A percentile compares a stretch with the other conserved stretches of the same genome.
These are phyloP conservation scores for Beauveria caledonica DNA, from an alignment of 2,329 filamentous ascomycete genomes.

Conservation along the genomic window DNA sequence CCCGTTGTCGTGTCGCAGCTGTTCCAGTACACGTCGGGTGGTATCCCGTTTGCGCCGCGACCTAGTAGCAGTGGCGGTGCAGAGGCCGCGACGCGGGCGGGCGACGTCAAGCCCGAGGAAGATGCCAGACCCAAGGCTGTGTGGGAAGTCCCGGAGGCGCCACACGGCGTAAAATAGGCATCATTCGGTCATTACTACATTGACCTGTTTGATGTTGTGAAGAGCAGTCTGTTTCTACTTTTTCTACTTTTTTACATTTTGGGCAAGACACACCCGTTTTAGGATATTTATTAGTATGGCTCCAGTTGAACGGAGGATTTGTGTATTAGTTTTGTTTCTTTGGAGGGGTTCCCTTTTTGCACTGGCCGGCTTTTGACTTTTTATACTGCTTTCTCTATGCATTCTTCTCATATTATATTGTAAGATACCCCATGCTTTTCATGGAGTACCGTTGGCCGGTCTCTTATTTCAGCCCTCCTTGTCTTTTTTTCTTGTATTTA, in stretches of 20 bases:
- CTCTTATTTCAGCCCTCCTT: not conserved
- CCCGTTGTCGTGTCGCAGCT: constrained; percentile 15
- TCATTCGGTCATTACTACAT: not conserved
- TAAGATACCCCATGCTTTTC: constrained; percentile 19
- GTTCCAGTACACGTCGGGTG: constrained; percentile 33
- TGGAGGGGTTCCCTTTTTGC: not conserved
- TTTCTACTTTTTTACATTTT: not conserved
- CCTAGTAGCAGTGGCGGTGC: constrained; percentile 1
- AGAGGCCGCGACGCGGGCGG: not conserved
- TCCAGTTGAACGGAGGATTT: not conserved
- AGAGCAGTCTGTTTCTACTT: not conserved
- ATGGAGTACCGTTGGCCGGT: not conserved
- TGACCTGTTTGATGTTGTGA: too few relatives aligned
- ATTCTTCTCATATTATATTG: constrained; percentile 4
- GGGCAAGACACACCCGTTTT: not conserved
- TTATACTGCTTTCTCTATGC: not conserved
- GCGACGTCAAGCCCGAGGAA: not conserved
- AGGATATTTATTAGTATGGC: not conserved
- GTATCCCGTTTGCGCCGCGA: constrained; percentile 40
- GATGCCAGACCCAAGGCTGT: not conserved
- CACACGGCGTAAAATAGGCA: not conserved
- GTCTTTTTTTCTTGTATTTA: not conserved
- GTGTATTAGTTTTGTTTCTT: not conserved
- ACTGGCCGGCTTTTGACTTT: not conserved
- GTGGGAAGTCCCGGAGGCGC: constrained; percentile 22